These are phyloP conservation scores for Kluyveromyces lactis DNA, from an alignment of 805 yeast genomes.

Conservation along the genomic window DNA sequence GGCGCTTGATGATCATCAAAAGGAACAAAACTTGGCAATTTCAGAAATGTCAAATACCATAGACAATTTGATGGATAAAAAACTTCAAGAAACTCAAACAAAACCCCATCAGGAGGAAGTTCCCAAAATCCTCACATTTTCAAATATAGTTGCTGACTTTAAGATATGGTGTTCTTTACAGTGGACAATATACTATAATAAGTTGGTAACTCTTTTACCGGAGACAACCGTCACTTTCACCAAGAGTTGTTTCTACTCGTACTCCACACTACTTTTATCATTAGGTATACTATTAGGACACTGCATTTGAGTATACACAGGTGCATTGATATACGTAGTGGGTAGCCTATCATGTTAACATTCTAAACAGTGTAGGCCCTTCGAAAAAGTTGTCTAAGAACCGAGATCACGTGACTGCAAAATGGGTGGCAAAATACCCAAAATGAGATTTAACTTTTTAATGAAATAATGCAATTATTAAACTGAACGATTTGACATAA, in stretches of 20 bases:
- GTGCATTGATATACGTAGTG: neutral
- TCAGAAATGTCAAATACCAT: neutral
- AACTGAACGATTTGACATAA: no score
- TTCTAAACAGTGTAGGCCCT: no score
- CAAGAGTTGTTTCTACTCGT: conserved; percentile 11
- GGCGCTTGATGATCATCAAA: conserved; percentile 34
- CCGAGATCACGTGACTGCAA: neutral
- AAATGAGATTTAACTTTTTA: neutral
- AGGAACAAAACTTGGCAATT: neutral
- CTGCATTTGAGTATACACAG: neutral
- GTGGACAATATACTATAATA: neutral
- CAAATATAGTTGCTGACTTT: no score
- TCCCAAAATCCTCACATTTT: no score
- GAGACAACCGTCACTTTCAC: conserved; percentile 9
- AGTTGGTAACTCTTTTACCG: neutral
- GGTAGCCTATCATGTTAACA: neutral
- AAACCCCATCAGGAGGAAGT: neutral
- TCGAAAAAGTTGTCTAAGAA: neutral
- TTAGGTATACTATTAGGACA: conserved; percentile 2
- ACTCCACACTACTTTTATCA: conserved; percentile 9
- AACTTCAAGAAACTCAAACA: neutral
- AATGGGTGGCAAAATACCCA: neutral
- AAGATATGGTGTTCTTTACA: no score
- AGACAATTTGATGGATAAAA: neutral
- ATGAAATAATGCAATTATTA: no score